Evolutionary conservation across 257 asterid genomes (phyloP), one percentile per base, ranked within the genome.

Genomic region (Gynochthodes officinalis): DNA sequence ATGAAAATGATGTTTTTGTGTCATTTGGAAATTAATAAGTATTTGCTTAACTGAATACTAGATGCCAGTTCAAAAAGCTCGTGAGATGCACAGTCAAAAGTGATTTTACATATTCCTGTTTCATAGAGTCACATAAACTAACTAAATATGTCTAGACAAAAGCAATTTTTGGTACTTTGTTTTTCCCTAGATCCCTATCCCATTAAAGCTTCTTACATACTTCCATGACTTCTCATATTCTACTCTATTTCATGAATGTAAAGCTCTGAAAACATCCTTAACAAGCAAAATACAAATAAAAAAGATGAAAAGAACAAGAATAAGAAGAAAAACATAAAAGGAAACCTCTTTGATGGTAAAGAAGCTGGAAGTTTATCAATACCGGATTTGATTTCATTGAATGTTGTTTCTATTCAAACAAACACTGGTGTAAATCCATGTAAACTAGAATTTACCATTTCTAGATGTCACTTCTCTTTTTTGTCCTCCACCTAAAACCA

Each of bases 401-500:
- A 53, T 49, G 10, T 32, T n/a, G n/a, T n/a, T n/a, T n/a, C n/a
- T n/a, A n/a, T 23, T 9, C 6, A 69, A 42, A 60, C 2, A 16
- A 42, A 63, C 15, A 21, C n/a, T 21, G 19, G 69, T 37, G 16
- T 53, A 16, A 48, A 12, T 40, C 40, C 28, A 61, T 52, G 37
- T 30, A 72, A 28, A 59, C 66, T 60, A 72, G 77, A 77, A 54
- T 14, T 67, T 85, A 92, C 98, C 99, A 89, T 95, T 95, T 72
- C 99, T 98, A 83, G 99, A 84, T 78, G 85, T 86, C 42, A 95
- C 99, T 89, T 95, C 99, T 86, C n/a, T 92, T 95, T 77, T 90
- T 96, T 7, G 90, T 85, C 86, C 99, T 92, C 99, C 99, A 95
- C 84, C 99, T 89, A 75, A 95, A 91, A 74, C 99, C 99, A 92